These are phyloP conservation scores for Claviceps fusiformis DNA, from an alignment of 2,329 filamentous ascomycete genomes.

Conservation along the genomic window DNA sequence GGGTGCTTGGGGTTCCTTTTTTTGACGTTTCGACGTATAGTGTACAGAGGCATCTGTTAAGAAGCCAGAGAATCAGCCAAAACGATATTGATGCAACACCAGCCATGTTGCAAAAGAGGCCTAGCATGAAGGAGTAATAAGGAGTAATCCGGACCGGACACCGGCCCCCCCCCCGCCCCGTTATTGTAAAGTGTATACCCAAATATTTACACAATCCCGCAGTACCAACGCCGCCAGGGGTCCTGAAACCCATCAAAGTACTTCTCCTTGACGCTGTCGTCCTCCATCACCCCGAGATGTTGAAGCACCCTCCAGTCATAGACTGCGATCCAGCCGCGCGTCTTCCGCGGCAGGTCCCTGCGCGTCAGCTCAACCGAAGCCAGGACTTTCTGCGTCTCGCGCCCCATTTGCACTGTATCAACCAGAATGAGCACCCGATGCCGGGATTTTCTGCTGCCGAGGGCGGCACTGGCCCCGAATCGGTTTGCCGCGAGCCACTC, in stretches of 20 bases:
- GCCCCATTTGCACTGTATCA: conserved; percentile 21
- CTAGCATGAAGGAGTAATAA: too few relatives aligned
- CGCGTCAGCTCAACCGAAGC: conserved; percentile 18
- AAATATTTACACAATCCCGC: conserved; percentile 24
- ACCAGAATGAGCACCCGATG: conserved; percentile 21
- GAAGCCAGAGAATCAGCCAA: too few relatives aligned
- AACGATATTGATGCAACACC: too few relatives aligned
- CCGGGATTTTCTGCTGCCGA: not conserved
- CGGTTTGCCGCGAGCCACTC: conserved; percentile 17
- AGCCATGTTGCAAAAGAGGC: too few relatives aligned
- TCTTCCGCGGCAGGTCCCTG: conserved; percentile 13
- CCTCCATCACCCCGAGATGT: conserved; percentile 26
- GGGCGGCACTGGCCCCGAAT: not conserved
- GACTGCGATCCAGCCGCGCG: conserved; percentile 25
- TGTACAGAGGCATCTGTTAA: too few relatives aligned
- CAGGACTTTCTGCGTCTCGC: conserved; percentile 21
- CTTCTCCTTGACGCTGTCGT: conserved; percentile 15
- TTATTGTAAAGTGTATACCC: too few relatives aligned
- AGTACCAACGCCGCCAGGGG: conserved; percentile 31
- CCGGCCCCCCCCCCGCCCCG: too few relatives aligned
- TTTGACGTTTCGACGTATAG: too few relatives aligned
- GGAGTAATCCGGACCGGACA: too few relatives aligned
- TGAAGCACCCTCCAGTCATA: conserved; percentile 35
- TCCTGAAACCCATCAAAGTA: conserved; percentile 23
- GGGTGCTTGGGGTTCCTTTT: too few relatives aligned